These are phyloP conservation scores for Euphrasia arctica DNA, from an alignment of 305 asterid species.

Conservation along the genomic window DNA sequence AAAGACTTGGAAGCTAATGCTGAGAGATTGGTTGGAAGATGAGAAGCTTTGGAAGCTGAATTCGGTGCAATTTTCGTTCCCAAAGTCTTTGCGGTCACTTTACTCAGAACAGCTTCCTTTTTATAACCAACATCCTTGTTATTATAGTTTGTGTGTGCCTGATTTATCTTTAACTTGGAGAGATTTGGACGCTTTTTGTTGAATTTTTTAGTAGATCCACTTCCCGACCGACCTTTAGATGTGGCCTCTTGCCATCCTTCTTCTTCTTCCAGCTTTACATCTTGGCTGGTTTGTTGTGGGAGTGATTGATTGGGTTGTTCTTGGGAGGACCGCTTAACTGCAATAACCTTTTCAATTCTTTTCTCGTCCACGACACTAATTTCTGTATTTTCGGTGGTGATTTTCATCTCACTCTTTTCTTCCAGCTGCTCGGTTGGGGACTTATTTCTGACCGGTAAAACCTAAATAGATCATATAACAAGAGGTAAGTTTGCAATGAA, in stretches of 20 bases:
- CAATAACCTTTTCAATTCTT: slow-evolving; percentile 36
- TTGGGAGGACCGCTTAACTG: slow-evolving; percentile 33
- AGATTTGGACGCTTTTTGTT: slow-evolving; percentile 74
- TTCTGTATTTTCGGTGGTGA: slow-evolving; percentile 36
- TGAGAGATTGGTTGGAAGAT: slow-evolving; percentile 30
- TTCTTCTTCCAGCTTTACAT: slow-evolving; percentile 56
- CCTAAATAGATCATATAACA: slow-evolving; percentile 49
- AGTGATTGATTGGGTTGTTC: slow-evolving; percentile 32
- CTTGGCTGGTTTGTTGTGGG: slow-evolving; percentile 44
- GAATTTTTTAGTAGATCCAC: slow-evolving; percentile 51
- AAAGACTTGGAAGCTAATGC: slow-evolving; percentile 83
- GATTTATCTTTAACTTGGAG: slow-evolving; percentile 59
- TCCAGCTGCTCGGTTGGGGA: slow-evolving; percentile 45
- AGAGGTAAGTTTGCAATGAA: slow-evolving; percentile 30
- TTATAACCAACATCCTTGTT: slow-evolving; percentile 42
- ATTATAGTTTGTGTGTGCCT: slow-evolving; percentile 38
- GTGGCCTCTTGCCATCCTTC: slow-evolving; percentile 96
- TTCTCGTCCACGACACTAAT: slow-evolving; percentile 30
- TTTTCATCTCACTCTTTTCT: slow-evolving; percentile 42
- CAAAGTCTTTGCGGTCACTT: slow-evolving; percentile 42
- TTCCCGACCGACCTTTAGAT: slow-evolving; percentile 71
- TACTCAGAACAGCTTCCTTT: slow-evolving; percentile 55
- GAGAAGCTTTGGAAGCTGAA: slow-evolving; percentile 10
- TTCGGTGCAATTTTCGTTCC: slow-evolving; percentile 38
- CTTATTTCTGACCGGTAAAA: slow-evolving; percentile 52